Conservation (phyloP, 169 alveolate genomes). For the Plasmodium relictum region DNA sequence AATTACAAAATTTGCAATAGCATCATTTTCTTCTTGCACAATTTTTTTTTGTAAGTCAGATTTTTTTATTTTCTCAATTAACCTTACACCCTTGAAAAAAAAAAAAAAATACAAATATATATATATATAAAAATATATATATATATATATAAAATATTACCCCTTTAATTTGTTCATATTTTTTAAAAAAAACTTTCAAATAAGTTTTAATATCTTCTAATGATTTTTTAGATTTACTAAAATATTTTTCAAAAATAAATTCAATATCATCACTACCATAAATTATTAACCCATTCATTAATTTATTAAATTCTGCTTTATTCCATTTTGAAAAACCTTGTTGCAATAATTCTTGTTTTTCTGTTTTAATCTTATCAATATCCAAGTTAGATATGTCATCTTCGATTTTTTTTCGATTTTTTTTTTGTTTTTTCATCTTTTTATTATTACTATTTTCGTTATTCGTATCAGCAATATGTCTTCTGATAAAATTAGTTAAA, state of each 20-base stretch:
- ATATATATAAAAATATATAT: neutral
- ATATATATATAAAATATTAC: neutral
- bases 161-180: slow-evolving; percentile 58
- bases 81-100: slow-evolving; percentile 40
- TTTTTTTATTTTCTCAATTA: slow-evolving; percentile 43
- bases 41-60: slow-evolving; percentile 58
- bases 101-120: neutral
- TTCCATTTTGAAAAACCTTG: slow-evolving; percentile 67
- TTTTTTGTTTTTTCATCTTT: slow-evolving; percentile 13
- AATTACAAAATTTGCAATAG: slow-evolving; percentile 55
- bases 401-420: neutral
- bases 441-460: slow-evolving; percentile 3
- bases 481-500: slow-evolving; percentile 31
- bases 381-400: slow-evolving; percentile 39
- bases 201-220: slow-evolving; percentile 57
- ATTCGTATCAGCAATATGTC: slow-evolving; percentile 2
- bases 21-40: slow-evolving; percentile 52
- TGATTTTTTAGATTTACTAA: slow-evolving; percentile 46
- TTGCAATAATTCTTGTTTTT: slow-evolving; percentile 41
- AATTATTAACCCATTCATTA: slow-evolving; percentile 45
- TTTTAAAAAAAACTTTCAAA: slow-evolving; percentile 42
- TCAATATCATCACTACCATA: slow-evolving; percentile 54
- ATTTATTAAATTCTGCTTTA: slow-evolving; percentile 59
- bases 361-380: slow-evolving; percentile 35
- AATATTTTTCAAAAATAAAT: slow-evolving; percentile 49